These are phyloP conservation scores for Protomyces pachydermus DNA, from an alignment of 1,139 yeast species.

Conservation along the genomic window DNA sequence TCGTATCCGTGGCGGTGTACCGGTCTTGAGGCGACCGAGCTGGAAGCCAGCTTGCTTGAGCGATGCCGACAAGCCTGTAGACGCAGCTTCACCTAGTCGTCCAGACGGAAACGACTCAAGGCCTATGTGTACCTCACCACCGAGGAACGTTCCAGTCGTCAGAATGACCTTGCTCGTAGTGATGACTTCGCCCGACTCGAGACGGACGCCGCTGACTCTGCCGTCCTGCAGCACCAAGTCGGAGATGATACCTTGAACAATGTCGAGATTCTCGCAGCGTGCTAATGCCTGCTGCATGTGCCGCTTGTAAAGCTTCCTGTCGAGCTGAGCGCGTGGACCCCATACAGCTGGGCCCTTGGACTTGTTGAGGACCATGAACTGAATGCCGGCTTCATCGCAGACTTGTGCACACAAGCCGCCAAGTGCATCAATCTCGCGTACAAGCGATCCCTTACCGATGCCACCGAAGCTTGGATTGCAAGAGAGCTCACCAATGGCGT, in stretches of 20 bases:
- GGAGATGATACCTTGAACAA: conserved; percentile 72
- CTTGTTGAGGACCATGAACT: conserved; percentile 77
- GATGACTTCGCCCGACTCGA: conserved; percentile 61
- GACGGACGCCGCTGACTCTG: conserved; percentile 60
- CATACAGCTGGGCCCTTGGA: conserved; percentile 97
- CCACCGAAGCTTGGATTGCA: conserved; percentile 99
- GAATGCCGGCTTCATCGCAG: conserved; percentile 90
- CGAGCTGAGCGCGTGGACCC: conserved; percentile 98
- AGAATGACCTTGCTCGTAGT: conserved; percentile 67
- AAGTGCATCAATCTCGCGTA: conserved; percentile 90
- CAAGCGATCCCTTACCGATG: conserved; percentile 90
- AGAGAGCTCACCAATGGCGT: conserved; percentile 57
- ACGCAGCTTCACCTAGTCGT: conserved; percentile 85
- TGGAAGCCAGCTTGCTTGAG: conserved; percentile 70
- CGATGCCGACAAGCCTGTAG: conserved; percentile 81
- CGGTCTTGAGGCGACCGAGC: conserved; percentile 88
- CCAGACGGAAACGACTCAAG: conserved; percentile 78
- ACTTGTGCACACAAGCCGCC: conserved; percentile 85
- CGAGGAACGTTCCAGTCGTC: conserved; percentile 92
- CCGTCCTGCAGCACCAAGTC: conserved; percentile 61
- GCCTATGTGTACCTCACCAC: conserved; percentile 94
- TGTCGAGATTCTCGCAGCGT: conserved; percentile 54
- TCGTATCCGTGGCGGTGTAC: conserved; percentile 90
- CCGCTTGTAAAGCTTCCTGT: conserved; percentile 65
- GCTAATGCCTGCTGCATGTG: conserved; percentile 73